Evolutionary conservation across 192 early-diverging fungal species (phyloP), one percentile per base, ranked within the genome.

Genomic region (Backusella tarrabulga): DNA sequence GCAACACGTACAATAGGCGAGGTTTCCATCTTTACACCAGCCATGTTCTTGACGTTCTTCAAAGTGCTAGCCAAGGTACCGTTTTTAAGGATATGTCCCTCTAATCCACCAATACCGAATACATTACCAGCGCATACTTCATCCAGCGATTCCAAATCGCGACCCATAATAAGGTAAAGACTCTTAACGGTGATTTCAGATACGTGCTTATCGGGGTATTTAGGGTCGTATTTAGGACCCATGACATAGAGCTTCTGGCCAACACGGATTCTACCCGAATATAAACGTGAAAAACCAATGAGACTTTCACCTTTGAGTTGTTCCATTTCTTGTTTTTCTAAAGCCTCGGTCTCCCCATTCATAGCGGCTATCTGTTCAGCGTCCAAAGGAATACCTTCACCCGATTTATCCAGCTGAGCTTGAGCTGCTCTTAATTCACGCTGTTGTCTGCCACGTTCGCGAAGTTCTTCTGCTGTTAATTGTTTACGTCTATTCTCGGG

Each of bases 1-100:
- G 98, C 98, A 35, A 98, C 97, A 6, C 98, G 93, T 69, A 99
- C 92, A 83, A 99, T 99, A 2, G 98, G 97, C 9, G 97, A 87
- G 4, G 88, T 86, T 73, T 88, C 90, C 29, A 86, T 46, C 29
- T 84, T 83, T 3, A 94, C 81, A 6, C 90, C 86, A 21, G 93
- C 95, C 54, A 99, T 88, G 69, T 92, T 97, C 17, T 93, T 89
- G 52, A 94, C 94, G 15, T 86, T 78, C 34, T 89, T 81, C 15
- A 44, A 21, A 23, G 89, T 91, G 71, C 91, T 94, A 38, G 91
- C 89, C 72, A 99, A 80, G 0, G 98, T 99, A 11, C 92, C 98
- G 35, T 94, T 97, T 81, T 99, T 99, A 19, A 98, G 83, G n/a
- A 99, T 90, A 71, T 93, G 90, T 1, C 92, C 92, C n/a, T 93